Conservation (phyloP, 129 eudicot genomes). For the Logfia minima region DNA sequence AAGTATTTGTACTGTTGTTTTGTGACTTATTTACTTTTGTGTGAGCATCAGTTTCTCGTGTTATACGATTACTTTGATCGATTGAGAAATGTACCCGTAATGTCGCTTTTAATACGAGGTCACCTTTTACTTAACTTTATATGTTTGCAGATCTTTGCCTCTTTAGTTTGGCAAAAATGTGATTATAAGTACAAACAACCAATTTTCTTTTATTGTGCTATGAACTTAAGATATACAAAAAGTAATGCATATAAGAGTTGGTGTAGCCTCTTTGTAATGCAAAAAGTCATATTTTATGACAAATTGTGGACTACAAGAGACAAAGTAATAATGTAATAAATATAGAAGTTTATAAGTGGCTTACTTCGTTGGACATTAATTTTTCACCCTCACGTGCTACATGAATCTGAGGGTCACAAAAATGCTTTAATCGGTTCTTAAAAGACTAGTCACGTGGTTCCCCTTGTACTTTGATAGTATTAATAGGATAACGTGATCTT, state of each 20-base stretch:
- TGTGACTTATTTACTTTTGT: not conserved
- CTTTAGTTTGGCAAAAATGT: not conserved
- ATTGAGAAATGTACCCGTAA: not conserved
- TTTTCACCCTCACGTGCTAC: conserved; percentile 36
- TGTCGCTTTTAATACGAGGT: not conserved
- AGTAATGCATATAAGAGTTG: too few relatives aligned
- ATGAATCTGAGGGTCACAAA: conserved; percentile 28
- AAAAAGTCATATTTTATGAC: not conserved
- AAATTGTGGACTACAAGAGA: not conserved
- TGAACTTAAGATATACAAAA: too few relatives aligned
- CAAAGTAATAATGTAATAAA: not conserved
- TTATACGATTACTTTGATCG: not conserved
- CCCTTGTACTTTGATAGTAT: conserved; percentile 23
- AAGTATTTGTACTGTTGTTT: not conserved
- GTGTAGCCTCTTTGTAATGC: not conserved
- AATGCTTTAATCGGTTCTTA: conserved; percentile 39
- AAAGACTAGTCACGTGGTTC: conserved; percentile 38
- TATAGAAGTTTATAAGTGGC: not conserved
- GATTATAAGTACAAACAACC: not conserved
- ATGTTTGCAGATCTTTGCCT: not conserved
- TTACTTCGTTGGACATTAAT: conserved; percentile 11
- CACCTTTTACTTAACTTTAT: not conserved
- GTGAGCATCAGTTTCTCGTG: not conserved
- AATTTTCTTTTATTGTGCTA: too few relatives aligned
- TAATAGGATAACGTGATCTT: conserved; percentile 23